Percentiles rank a stretch among this genome's conserved stretches.
These are phyloP conservation scores for Parasitella parasitica DNA, from an alignment of 371 early-diverging fungal genomes.

Conservation along the genomic window DNA sequence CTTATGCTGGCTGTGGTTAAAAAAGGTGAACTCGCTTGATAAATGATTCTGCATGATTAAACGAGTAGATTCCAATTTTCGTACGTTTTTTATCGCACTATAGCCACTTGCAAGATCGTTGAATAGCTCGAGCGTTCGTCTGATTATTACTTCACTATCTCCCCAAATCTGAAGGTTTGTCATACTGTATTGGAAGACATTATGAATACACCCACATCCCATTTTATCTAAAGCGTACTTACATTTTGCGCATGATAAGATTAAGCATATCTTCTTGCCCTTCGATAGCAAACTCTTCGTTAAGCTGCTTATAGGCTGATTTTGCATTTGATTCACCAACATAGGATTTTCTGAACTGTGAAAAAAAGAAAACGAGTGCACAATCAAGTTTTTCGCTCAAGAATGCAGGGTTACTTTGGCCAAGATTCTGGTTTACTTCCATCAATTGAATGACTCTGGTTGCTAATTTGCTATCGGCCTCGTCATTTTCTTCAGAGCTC, in stretches of 20 bases:
- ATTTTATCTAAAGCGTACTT: slow-evolving; percentile 7
- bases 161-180: slow-evolving; percentile 38
- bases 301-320: slow-evolving; percentile 58
- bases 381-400: slow-evolving; percentile 58
- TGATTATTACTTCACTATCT: slow-evolving; percentile 23
- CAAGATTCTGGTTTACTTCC: slow-evolving; percentile 41
- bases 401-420: slow-evolving; percentile 18
- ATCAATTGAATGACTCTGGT: slow-evolving; percentile 55
- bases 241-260: slow-evolving; percentile 71
- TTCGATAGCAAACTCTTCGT: slow-evolving; percentile 53
- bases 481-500: slow-evolving; percentile 59
- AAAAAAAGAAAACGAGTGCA: slow-evolving; percentile 72
- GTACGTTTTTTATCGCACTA: slow-evolving; percentile 68
- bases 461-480: slow-evolving; percentile 56
- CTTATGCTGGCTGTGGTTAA: slow-evolving; percentile 45
- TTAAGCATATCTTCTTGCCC: slow-evolving; percentile 62
- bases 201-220: neutral
- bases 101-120: slow-evolving; percentile 78
- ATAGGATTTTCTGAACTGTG: slow-evolving; percentile 70
- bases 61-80: slow-evolving; percentile 71
- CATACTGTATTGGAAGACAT: slow-evolving; percentile 7
- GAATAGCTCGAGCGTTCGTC: slow-evolving; percentile 60
- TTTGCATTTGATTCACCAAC: slow-evolving; percentile 50
- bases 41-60: slow-evolving; percentile 73
- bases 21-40: slow-evolving; percentile 70